Evolutionary conservation across 129 eudicot species (phyloP), one percentile per base, ranked within the genome.

Genomic region (Apium graveolens): DNA sequence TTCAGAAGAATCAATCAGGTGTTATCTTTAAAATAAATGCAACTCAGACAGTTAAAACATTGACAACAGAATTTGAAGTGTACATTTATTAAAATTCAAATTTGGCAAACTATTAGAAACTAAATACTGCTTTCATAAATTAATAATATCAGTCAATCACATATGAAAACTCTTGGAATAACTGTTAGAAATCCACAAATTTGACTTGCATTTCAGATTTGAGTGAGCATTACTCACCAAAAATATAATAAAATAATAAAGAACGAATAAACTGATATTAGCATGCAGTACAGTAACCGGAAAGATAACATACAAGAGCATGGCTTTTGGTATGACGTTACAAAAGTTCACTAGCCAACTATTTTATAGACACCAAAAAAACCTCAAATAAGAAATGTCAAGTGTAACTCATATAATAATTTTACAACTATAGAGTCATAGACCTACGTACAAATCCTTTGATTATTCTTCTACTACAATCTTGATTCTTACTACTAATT

Each of bases 41-140:
- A 62, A 62, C 31, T 37, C 90, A 31, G 81, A 96, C 97, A 87
- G 90, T 92, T 82, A 92, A 92, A 72, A 21, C 62, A 53, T 21
- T 53, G 27, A 60, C 32, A 26, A 51, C 5, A 57, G 17, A 0
- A 57, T 10, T 57, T n/a, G 32, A 8, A 57, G 14, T n/a, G 66
- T 35, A 35, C 37, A 35, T 35, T 35, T 35, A 1, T 35, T 35
- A 35, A 3, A 35, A 35, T 1, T 35, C 37, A 35, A 35, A 35
- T 35, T 35, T 3, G 3, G 37, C 37, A 7, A 57, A 57, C 31
- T 57, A n/a, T n/a, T 0, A 18, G 20, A 7, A 6, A 35, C 37
- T 35, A 35, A 35, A 35, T 8, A n/a, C 66, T 57, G 31, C 66
- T 2, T 57, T 10, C 11, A 8, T 24, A 57, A 57, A 8, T 55